Base-by-base conservation (phyloP, 2,329 filamentous ascomycete genomes). In the Penicillium capsulatum region DNA sequence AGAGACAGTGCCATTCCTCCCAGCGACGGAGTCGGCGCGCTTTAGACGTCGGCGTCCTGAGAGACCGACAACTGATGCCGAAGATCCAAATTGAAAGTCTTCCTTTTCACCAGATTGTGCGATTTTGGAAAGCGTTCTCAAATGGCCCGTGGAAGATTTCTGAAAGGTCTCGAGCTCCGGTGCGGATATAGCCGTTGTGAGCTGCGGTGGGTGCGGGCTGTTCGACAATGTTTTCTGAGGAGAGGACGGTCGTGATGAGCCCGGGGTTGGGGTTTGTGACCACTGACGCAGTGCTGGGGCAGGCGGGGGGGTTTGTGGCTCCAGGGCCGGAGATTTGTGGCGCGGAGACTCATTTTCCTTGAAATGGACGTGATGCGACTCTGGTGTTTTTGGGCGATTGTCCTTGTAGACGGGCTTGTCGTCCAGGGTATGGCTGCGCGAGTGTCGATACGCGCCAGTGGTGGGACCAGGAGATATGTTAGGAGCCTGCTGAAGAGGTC, bases 141-240 rank as follows among this genome's bases (percentile, higher is more conserved):
- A 76, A 63, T 98, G 87, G 42, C 84, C 83, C 2, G 92, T 97
- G 0, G 91, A 86, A 0, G 92, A 97, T 54, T 86, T 86, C 42
- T 91, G 84, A 13, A 98, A 74, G 22, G 80, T 83, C 61, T 89
- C 79, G 8, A 97, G 73, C 48, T 96, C 89, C 2, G 86, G 83
- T 0, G 78, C 73, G 6, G 73, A 76, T 11, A 89, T 64, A 3
- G 75, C 69, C 9, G 73, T 60, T 2, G 63, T 60, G 19, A 68
- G 48, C 7, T 45, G 41, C 15, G 59, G 57, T 20, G 60, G 54
- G 29, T 56, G 59, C 16, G 59, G 56, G n/a, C 43, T 50, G 32
- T 51, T 63, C 8, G 60, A 58, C 7, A 57, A 42, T 14, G 52
- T 54, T 31, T 57, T 51, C 29, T 55, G 57, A 7, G 60, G 47